Conservation (phyloP, 202 grass and related monocot genomes). For the Musa balbisiana region DNA sequence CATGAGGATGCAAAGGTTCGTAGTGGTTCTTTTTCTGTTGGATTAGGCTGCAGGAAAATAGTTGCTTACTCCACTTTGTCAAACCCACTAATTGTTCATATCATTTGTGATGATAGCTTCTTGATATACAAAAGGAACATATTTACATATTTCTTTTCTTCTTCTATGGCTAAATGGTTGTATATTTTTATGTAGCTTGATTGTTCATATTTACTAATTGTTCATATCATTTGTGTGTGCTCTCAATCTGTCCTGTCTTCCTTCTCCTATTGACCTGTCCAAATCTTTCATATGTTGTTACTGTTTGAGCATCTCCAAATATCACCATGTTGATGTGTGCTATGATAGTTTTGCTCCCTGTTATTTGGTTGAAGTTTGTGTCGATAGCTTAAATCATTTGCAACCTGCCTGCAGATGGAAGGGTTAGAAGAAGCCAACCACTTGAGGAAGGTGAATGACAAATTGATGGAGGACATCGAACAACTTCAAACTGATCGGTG, state of each 20-base stretch:
- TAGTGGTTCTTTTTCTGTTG: slow-evolving; percentile 25
- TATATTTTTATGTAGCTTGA: neutral
- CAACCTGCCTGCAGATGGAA: slow-evolving; percentile 51
- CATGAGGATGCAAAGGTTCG: slow-evolving; percentile 53
- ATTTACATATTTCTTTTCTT: too few relatives aligned
- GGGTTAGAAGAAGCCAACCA: slow-evolving; percentile 45
- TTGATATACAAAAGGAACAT: too few relatives aligned
- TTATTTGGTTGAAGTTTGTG: neutral
- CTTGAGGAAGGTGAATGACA: slow-evolving; percentile 62
- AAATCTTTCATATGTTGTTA: neutral
- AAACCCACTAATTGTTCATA: neutral
- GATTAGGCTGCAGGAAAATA: slow-evolving; percentile 8
- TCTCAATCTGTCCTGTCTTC: neutral
- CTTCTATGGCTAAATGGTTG: too few relatives aligned
- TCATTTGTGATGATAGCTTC: too few relatives aligned
- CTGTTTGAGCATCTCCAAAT: neutral
- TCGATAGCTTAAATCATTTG: slow-evolving; percentile 6
- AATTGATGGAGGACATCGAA: slow-evolving; percentile 59
- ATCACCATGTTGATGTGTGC: neutral
- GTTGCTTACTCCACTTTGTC: neutral
- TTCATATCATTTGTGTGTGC: too few relatives aligned
- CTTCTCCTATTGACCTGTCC: neutral
- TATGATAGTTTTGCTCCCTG: neutral
- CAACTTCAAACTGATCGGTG: slow-evolving; percentile 62
- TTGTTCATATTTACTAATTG: too few relatives aligned